Evolutionary conservation across 306 rosid species (phyloP), one percentile per base, ranked within the genome.

Genomic region (Begonia loranthoides): DNA sequence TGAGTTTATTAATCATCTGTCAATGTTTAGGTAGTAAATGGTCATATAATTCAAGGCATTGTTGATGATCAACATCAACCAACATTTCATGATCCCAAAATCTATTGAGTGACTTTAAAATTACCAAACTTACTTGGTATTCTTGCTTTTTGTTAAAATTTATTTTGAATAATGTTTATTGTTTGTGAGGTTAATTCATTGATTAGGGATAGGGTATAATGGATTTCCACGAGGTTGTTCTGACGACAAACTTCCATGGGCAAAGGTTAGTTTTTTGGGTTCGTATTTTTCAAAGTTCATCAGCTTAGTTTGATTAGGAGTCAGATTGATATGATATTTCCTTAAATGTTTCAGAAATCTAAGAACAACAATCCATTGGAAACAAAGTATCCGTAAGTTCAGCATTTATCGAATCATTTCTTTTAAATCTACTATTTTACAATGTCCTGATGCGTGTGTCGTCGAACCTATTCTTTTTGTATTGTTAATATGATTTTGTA

Each of bases 171-270:
- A 28, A 28, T 28, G 36, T 28, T 2, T 28, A 7, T 28, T 28
- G 36, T 28, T 3, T 28, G 36, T 28, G 36, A 5, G 6, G 36
- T 28, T 28, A 36, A 6, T 45, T 17, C 1, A 38, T 54, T 1
- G 12, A 9, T 28, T 15, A 90, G 97, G 97, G 16, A 85, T 90
- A 66, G 97, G 95, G 36, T 90, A 90, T 58, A 90, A 90, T 56
- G 97, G 95, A 48, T 90, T 90, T 64, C 95, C 97, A 45, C 85
- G 97, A 75, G 95, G 95, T 52, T 90, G 95, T 71, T 65, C 92
- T 13, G 97, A 90, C 66, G 95, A 90, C 73, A 72, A 66, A 73
- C 81, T 90, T 71, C 92, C 97, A 43, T 78, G 95, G 97, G 95
- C 97, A 38, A 90, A 90, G 95, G 97, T 90, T 63, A 33, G 74